Percentiles rank a stretch among this genome's conserved stretches.
Evolutionary conservation across 2,329 filamentous ascomycete species (phyloP).

Genomic region (Aspergillus ibericus): DNA sequence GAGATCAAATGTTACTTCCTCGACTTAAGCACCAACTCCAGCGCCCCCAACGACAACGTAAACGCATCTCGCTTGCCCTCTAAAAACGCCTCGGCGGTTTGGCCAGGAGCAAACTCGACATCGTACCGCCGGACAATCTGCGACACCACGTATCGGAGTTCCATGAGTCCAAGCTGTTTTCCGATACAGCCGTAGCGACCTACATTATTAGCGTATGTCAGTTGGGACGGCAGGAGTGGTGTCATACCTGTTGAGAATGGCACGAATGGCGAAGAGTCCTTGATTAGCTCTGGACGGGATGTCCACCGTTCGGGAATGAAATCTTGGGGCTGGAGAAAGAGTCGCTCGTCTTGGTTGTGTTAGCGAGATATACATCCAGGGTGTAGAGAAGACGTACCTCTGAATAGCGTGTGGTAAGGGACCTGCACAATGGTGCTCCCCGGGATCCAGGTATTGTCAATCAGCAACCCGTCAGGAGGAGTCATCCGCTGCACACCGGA

Average conservation of each 20-base stretch:
- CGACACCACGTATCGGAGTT: constrained; percentile 17
- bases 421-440: background rate
- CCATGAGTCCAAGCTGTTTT: constrained; percentile 19
- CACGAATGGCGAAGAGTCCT: constrained; percentile 13
- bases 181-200: constrained; percentile 16
- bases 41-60: background rate
- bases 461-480: background rate
- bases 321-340: constrained; percentile 1
- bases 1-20: background rate
- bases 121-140: constrained; percentile 6
- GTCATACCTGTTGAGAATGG: constrained; percentile 20
- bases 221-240: background rate
- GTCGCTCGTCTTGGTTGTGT: constrained; percentile 1
- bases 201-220: no score
- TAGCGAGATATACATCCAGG: no score
- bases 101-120: background rate
- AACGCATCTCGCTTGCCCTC: background rate
- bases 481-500: background rate
- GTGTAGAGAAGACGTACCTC: background rate
- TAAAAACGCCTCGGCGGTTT: background rate
- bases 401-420: background rate
- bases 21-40: constrained; percentile 1
- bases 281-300: constrained; percentile 14
- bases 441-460: background rate
- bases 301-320: constrained; percentile 24